Conservation (phyloP, 2,329 filamentous ascomycete species). For the Neonectria neomacrospora region DNA sequence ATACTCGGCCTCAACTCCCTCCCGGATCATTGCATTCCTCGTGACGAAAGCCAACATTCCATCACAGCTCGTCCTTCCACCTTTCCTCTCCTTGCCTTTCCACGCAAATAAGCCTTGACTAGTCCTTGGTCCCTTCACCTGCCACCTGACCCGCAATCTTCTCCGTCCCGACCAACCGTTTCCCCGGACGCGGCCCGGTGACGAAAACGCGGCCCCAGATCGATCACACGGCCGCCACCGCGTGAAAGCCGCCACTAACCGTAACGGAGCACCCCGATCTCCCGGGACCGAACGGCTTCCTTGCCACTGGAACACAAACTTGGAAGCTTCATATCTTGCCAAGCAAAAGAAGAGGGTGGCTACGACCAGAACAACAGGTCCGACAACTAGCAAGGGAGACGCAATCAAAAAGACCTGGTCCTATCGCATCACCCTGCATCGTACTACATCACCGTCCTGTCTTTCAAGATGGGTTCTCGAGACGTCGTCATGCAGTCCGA, state of each 20-base stretch:
- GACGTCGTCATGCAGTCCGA: constrained; percentile 45
- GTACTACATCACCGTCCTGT: background rate
- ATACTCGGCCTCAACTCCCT: background rate
- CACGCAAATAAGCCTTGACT: constrained; percentile 21
- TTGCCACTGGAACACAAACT: constrained; percentile 14
- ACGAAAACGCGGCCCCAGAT: constrained; percentile 17
- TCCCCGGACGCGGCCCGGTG: constrained; percentile 14
- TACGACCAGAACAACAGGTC: constrained; percentile 3
- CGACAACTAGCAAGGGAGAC: background rate
- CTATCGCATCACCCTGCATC: background rate
- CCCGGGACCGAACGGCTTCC: constrained; percentile 1
- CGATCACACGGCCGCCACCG: constrained; percentile 21
- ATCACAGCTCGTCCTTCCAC: background rate
- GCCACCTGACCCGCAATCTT: constrained; percentile 18
- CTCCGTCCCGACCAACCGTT: constrained; percentile 13
- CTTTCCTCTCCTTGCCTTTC: background rate
- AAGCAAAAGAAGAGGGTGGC: constrained; percentile 2
- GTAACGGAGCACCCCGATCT: constrained; percentile 8
- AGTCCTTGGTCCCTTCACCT: constrained; percentile 1
- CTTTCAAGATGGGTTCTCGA: constrained; percentile 41
- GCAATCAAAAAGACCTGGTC: background rate
- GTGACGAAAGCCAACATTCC: constrained; percentile 3
- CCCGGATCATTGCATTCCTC: background rate
- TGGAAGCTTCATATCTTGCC: constrained; percentile 12
- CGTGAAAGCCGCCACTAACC: constrained; percentile 26